Percentiles rank a stretch among this genome's conserved stretches.
Conservation (phyloP, 345 rosid species). For the Carallia brachiata region DNA sequence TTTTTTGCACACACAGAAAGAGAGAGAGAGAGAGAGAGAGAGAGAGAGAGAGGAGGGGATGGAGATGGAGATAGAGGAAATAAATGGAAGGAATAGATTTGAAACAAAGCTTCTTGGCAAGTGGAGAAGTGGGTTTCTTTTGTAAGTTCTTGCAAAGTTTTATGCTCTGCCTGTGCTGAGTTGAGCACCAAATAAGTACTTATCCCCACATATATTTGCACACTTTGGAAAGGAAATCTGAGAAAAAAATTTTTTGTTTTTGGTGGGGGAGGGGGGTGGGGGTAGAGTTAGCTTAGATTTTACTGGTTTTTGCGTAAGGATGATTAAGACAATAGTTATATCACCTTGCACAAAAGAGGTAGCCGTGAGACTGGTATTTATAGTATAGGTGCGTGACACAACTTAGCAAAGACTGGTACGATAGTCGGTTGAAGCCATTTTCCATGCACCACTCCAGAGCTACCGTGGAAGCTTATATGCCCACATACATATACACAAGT, state of each 20-base stretch:
- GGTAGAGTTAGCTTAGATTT: too few species aligned
- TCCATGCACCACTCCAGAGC: too few species aligned
- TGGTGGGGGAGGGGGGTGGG: too few species aligned
- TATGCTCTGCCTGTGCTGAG: not conserved
- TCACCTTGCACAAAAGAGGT: not conserved
- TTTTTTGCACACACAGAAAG: too few species aligned
- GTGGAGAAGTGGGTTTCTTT: not conserved
- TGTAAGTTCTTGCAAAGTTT: not conserved
- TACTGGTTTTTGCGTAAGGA: not conserved
- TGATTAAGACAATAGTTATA: not conserved
- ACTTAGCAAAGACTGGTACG: too few species aligned
- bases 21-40: not conserved
- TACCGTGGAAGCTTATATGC: too few species aligned
- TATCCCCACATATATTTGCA: too few species aligned
- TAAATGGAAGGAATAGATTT: not conserved
- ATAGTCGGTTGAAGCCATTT: not conserved
- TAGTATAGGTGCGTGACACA: not conserved
- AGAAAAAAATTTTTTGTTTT: too few species aligned
- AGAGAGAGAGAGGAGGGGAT: not conserved
- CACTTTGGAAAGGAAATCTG: not conserved
- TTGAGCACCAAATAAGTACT: not conserved
- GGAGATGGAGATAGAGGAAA: not conserved
- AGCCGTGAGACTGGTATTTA: conserved; percentile 14
- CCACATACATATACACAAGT: too few species aligned
- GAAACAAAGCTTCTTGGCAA: not conserved